Evolutionary conservation across 179 eudicot genomes (phyloP).

Genomic region (Heliamphora pulchella): DNA sequence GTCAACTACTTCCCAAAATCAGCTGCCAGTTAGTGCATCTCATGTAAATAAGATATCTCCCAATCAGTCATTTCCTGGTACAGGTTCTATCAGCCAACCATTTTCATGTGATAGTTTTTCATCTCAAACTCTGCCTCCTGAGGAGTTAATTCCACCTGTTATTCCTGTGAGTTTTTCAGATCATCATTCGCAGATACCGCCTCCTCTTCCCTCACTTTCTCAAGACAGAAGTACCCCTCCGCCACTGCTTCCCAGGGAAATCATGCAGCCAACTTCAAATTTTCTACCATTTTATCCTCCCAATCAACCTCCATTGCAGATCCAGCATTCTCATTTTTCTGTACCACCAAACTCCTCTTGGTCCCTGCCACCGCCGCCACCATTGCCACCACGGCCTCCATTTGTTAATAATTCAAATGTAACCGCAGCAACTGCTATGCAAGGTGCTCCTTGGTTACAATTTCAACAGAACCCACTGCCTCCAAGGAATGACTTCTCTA

Average conservation of each 20-base stretch:
- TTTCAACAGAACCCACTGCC: constrained; percentile 47
- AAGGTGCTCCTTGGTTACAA: constrained; percentile 30
- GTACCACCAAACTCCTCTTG: constrained; percentile 39
- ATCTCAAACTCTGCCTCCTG: constrained; percentile 14
- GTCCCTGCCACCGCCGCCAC: constrained; percentile 42
- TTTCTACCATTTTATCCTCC: constrained; percentile 29
- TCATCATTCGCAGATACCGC: constrained; percentile 32
- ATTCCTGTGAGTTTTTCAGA: constrained; percentile 22
- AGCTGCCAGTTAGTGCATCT: constrained; percentile 25
- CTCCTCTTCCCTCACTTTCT: constrained; percentile 30
- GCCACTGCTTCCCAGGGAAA: constrained; percentile 26
- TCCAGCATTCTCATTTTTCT: constrained; percentile 43
- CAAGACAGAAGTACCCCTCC: constrained; percentile 28
- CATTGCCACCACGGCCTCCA: constrained; percentile 31
- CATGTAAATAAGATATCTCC: constrained; percentile 16
- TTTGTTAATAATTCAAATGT: constrained; percentile 23
- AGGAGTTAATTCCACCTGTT: constrained; percentile 13
- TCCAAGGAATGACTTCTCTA: constrained; percentile 33
- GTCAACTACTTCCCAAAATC: constrained; percentile 25
- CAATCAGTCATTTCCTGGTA: constrained; percentile 9
- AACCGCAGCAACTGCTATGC: constrained; percentile 14
- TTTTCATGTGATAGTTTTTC: constrained; percentile 5
- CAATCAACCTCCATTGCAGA: constrained; percentile 35
- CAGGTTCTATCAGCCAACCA: constrained; percentile 18
- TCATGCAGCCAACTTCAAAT: constrained; percentile 25